Evolutionary conservation across 495 filamentous ascomycete genomes (phyloP), one percentile per base, ranked within the genome.

Genomic region (Tuber umbilicatum): DNA sequence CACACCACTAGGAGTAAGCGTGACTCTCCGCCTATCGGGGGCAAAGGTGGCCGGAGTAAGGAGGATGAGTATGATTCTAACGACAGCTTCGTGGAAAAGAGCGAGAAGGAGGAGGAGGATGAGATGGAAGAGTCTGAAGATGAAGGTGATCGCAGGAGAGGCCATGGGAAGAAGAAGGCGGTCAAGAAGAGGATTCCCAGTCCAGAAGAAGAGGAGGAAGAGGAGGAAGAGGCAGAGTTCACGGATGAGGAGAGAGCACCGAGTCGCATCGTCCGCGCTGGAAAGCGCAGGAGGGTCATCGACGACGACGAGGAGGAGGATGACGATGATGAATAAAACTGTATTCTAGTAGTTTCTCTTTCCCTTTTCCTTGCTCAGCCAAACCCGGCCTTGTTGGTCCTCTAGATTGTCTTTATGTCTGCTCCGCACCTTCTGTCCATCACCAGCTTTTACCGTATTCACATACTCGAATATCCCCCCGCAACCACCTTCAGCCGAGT

Each of bases 51-150:
- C 72, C 76, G 71, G 87, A 88, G 85, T 6, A 85, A 85, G 70
- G 90, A 93, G 78, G 91, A 93, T 80, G 90, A 92, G 78, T 93
- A 88, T 67, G 87, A 88, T 74, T 84, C 88, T 70, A 88, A 89
- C 47, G 88, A 90, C 75, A 86, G 84, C 69, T 88, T 88, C 73
- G 77, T 88, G 68, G 87, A 83, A 43, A 73, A 74, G 2, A 84
- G 82, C 27, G 85, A 89, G 60, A 86, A 87, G 41, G 88, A 89
- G 40, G 87, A 87, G 31, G 88, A 89, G 47, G 87, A 89, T 2
- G 85, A 84, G 39, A 85, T 87, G 82, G 88, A 87, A 75, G 87
- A 86, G 31, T 89, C 88, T 60, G 89, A 90, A 69, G 88, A 87
- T n/a, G 85, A 86, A 67, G 83, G 77, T 37, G 77, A 73, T 39